Base-by-base conservation (phyloP, 2,329 filamentous ascomycete genomes). In the Domatiomyces globalis region DNA sequence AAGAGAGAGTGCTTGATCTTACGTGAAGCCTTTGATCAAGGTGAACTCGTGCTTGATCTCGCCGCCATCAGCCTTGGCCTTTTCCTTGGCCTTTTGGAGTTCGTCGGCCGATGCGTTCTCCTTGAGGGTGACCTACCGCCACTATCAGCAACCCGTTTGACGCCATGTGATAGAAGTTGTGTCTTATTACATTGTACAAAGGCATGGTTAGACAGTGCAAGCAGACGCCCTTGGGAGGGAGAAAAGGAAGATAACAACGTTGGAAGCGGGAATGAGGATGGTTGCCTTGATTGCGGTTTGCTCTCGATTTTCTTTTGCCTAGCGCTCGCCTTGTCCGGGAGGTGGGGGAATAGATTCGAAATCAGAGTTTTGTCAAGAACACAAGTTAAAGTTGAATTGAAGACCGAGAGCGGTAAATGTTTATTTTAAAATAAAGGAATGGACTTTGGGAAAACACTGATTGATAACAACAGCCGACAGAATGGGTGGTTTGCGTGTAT, bases 11-110 rank as follows among this genome's bases (percentile, higher is more conserved):
- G 36, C 19, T n/a, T 17, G 7, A 20, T 75, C 85, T 61, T 80
- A 95, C 90, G 85, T 83, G 73, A 95, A 95, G 53, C 84, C 89
- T 73, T 90, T 94, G 77, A 95, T 88, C 62, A 95, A 71, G 55
- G 72, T 83, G 75, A 87, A 95, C 67, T 92, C 85, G 61, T 92
- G 81, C 51, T 72, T 79, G 71, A 96, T 92, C 68, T 79, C 80
- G 66, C 88, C 90, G 64, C 90, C 90, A 66, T 90, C 80, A 43
- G 83, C 77, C 54, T 67, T 71, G 61, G 82, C 85, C 53, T 82
- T 72, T 66, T 89, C 72, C 80, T 94, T 94, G 55, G 85, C 84
- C 49, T 77, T 76, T 48, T 81, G 71, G 58, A 94, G 74, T 64
- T 94, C 73, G 29, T 81, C 79, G 46, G 72, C 64, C 52, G 78